Evolutionary conservation across 1,139 yeast species (phyloP).

Genomic region (Candida sanyaensis): DNA sequence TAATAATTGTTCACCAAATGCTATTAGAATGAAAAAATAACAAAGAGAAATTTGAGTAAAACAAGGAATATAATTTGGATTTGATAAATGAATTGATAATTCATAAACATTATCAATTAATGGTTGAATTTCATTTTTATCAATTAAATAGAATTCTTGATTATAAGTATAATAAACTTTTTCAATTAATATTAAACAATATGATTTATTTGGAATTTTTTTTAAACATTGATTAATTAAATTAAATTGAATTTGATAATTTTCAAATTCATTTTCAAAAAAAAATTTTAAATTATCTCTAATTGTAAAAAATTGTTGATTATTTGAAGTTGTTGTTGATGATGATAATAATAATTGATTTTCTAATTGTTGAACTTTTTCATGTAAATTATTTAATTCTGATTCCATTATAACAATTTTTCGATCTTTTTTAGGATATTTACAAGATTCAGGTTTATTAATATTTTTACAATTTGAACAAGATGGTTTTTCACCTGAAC

Average conservation of each 20-base stretch:
- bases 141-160: slow-evolving; percentile 41
- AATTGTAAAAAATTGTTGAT: not conserved
- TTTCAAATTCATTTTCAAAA: slow-evolving; percentile 7
- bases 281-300: slow-evolving; percentile 6
- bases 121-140: slow-evolving; percentile 7
- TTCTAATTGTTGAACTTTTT: slow-evolving; percentile 27
- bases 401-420: slow-evolving; percentile 55
- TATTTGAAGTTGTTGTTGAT: not conserved
- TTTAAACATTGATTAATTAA: slow-evolving; percentile 9
- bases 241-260: slow-evolving; percentile 9
- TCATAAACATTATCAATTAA: slow-evolving; percentile 27
- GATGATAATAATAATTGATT: not conserved
- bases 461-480: slow-evolving; percentile 41
- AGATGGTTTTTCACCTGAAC: slow-evolving; percentile 47
- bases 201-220: slow-evolving; percentile 27
- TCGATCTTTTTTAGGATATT: slow-evolving; percentile 51
- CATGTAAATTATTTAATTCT: slow-evolving; percentile 46
- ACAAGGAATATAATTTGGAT: slow-evolving; percentile 7
- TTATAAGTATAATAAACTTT: slow-evolving; percentile 36
- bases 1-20: slow-evolving; percentile 39
- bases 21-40: slow-evolving; percentile 34
- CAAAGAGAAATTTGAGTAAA: slow-evolving; percentile 20
- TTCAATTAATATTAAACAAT: slow-evolving; percentile 29
- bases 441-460: slow-evolving; percentile 38
- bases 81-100: slow-evolving; percentile 23